These are phyloP conservation scores for Hygrophoropsis aurantiaca DNA, from an alignment of 768 basidiomycete genomes.

Conservation along the genomic window DNA sequence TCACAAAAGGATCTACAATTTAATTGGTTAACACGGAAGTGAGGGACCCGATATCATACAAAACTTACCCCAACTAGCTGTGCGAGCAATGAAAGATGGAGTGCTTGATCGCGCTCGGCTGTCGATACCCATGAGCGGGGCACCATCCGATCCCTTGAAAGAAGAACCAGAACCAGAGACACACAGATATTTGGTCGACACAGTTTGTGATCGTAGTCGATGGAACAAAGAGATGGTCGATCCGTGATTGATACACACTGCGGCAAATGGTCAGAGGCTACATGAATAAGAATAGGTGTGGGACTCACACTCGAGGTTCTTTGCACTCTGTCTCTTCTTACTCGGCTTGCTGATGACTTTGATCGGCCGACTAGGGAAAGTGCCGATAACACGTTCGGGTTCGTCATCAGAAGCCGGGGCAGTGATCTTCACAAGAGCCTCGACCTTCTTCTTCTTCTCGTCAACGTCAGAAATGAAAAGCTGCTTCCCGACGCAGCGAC, in stretches of 20 bases:
- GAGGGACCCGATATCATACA: slow-evolving; percentile 13
- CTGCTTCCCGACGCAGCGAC: slow-evolving; percentile 91
- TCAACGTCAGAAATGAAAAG: slow-evolving; percentile 94
- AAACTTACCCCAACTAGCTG: slow-evolving; percentile 83
- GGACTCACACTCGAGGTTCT: slow-evolving; percentile 85
- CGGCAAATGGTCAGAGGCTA: slow-evolving; percentile 11
- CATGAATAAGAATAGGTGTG: slow-evolving; percentile 9
- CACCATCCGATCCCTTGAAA: slow-evolving; percentile 92
- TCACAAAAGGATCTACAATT: slow-evolving; percentile 80
- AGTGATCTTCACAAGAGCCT: slow-evolving; percentile 87
- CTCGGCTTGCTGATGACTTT: slow-evolving; percentile 98
- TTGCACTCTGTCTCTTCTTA: slow-evolving; percentile 93
- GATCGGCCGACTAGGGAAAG: slow-evolving; percentile 92
- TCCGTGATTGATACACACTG: slow-evolving; percentile 95
- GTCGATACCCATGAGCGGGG: slow-evolving; percentile 78
- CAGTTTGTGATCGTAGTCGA: slow-evolving; percentile 91
- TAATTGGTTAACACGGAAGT: background rate
- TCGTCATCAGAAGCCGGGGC: slow-evolving; percentile 79
- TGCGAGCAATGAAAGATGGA: slow-evolving; percentile 86
- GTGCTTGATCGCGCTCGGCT: slow-evolving; percentile 68
- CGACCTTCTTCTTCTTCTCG: slow-evolving; percentile 94
- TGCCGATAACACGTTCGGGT: slow-evolving; percentile 80
- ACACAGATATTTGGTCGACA: slow-evolving; percentile 93
- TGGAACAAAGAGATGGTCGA: slow-evolving; percentile 95
- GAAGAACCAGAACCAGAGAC: slow-evolving; percentile 92